Percentiles rank a stretch among this genome's conserved stretches.
Conservation (phyloP, 768 basidiomycete genomes). For the Psilocybe tampanensis region DNA sequence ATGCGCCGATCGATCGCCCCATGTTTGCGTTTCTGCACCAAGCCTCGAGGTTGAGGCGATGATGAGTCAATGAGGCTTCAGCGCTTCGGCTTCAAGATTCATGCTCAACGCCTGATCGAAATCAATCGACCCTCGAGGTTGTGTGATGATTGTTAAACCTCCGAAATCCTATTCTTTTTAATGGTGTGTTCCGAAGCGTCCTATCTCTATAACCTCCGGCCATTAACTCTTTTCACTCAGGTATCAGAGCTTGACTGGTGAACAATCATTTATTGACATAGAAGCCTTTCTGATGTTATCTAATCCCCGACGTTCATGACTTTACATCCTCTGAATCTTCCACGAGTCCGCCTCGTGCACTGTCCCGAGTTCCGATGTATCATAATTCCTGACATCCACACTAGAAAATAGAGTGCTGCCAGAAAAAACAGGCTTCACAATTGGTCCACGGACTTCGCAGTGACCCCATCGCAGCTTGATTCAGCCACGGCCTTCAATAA, state of each 20-base stretch:
- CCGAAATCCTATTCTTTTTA: no score
- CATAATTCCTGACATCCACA: slow-evolving; percentile 7
- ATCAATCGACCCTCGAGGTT: no score
- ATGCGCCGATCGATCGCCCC: no score
- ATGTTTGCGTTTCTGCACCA: no score
- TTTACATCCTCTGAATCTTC: background rate
- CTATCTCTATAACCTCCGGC: background rate
- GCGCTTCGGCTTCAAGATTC: no score
- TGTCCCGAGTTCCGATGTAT: slow-evolving; percentile 12
- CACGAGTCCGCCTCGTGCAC: slow-evolving; percentile 15
- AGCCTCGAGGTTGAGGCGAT: no score
- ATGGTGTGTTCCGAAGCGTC: background rate
- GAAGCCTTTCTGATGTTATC: background rate
- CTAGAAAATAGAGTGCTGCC: slow-evolving; percentile 6
- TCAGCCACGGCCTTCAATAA: background rate
- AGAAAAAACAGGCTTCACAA: background rate
- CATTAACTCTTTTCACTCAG: background rate
- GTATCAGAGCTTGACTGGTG: background rate
- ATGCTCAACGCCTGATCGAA: no score
- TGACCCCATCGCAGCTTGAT: background rate
- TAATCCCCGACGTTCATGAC: background rate
- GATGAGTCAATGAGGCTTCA: no score
- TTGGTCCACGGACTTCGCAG: slow-evolving; percentile 3
- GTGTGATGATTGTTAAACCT: no score
- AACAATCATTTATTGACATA: background rate